These are phyloP conservation scores for Botryosphaeria dothidea DNA, from an alignment of 2,329 filamentous ascomycete genomes.

Conservation along the genomic window DNA sequence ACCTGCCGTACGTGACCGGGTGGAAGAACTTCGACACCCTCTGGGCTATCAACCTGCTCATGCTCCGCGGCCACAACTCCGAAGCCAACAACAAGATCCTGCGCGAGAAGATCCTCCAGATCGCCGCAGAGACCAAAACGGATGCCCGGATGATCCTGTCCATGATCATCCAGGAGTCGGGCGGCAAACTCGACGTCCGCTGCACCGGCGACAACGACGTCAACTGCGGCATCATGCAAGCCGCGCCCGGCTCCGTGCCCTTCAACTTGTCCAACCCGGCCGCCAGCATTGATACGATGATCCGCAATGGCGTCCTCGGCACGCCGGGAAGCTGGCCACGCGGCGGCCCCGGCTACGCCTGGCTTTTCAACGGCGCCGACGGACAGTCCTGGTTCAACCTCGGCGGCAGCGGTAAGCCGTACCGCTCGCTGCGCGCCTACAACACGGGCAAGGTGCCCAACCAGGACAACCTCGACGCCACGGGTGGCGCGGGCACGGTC, in stretches of 20 bases:
- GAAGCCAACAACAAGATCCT: not conserved
- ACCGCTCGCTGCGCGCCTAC: constrained; percentile 22
- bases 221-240: constrained; percentile 26
- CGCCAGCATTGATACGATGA: constrained; percentile 23
- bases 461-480: constrained; percentile 11
- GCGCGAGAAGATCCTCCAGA: constrained; percentile 17
- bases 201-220: constrained; percentile 19
- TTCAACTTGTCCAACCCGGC: constrained; percentile 20
- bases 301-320: constrained; percentile 24
- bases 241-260: constrained; percentile 15
- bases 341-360: constrained; percentile 21
- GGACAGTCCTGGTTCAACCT: not conserved
- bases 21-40: not conserved
- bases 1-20: not conserved
- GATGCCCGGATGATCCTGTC: constrained; percentile 25
- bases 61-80: not conserved
- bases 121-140: constrained; percentile 22
- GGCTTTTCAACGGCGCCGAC: constrained; percentile 3
- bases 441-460: constrained; percentile 16
- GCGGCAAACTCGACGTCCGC: constrained; percentile 21
- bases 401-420: constrained; percentile 18
- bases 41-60: constrained; percentile 1
- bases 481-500: constrained; percentile 4
- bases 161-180: constrained; percentile 25
- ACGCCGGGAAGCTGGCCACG: constrained; percentile 4